Base-by-base conservation (phyloP, 306 rosid genomes). In the Cicer chorassanicum region DNA sequence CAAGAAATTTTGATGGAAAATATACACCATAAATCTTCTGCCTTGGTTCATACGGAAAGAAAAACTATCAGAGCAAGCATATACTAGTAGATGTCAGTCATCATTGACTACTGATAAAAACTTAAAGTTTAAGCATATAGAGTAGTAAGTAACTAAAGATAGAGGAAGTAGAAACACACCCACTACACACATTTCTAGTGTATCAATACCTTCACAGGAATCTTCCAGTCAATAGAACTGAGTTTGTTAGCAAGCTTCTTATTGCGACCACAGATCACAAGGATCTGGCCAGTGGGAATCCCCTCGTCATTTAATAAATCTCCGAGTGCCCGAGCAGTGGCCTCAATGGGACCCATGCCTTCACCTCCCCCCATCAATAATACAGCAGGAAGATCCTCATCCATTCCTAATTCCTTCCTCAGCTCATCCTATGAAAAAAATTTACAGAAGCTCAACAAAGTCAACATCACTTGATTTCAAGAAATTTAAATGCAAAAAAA, bases 291-390 rank as follows among this genome's bases (percentile, higher is more conserved):
- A 7, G 69, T 39, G 16, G 98, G 93, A 79, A 76, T 85, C 45
- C 90, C 99, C 71, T 92, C 93, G 5, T 95, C 92, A 1, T 88
- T 73, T 63, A 95, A 84, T 34, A 82, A 68, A 65, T 91, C 83
- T 29, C 90, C 94, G 19, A 95, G 98, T 75, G 98, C 99, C 78
- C 86, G 86, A 55, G 98, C 97, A 57, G 99, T 95, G 44, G 99
- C 89, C 85, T 95, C 99, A 56, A 95, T 95, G 21, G 99, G 99
- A 68, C 99, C 99, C 99, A 95, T 95, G 57, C 99, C 99, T 90
- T 95, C 99, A 73, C 99, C 99, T 66, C 99, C 99, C 40, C 99
- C 99, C 82, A 95, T 95, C 81, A 95, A 81, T 82, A 95, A 75
- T 81, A 95, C 99, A 21, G 99, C 92, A 14, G 99, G 97, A 78